Evolutionary conservation across 2,329 filamentous ascomycete genomes (phyloP).

Genomic region (Pseudopyricularia cyperi): DNA sequence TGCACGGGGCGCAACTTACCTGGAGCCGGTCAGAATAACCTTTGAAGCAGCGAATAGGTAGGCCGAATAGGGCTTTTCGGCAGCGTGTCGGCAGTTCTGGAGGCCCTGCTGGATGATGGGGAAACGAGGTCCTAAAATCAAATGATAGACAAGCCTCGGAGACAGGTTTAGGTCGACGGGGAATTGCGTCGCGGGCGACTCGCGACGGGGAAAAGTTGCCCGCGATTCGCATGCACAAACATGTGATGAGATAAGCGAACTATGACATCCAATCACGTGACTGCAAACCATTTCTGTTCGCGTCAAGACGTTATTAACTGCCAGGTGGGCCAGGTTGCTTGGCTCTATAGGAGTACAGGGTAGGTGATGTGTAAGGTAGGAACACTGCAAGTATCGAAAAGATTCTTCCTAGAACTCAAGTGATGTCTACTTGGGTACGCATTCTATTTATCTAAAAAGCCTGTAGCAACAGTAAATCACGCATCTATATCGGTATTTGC

Average conservation of each 20-base stretch:
- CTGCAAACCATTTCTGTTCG: too few species aligned
- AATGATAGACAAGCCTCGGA: background rate
- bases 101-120: background rate
- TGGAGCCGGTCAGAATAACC: too few species aligned
- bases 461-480: too few species aligned
- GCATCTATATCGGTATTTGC: slow-evolving; percentile 18
- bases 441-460: too few species aligned
- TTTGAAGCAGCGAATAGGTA: background rate
- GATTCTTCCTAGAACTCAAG: too few species aligned
- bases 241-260: background rate
- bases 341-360: too few species aligned
- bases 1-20: too few species aligned
- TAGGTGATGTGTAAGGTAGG: background rate
- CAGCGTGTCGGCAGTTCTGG: background rate
- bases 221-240: background rate
- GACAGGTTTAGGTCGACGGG: background rate
- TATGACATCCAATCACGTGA: background rate
- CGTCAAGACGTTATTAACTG: too few species aligned
- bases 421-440: too few species aligned
- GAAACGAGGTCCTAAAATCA: background rate
- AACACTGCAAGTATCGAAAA: too few species aligned
- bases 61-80: background rate
- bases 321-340: too few species aligned
- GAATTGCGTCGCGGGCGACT: background rate
- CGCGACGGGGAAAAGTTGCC: background rate